A percentile compares a stretch with the other conserved stretches of the same genome.
phyloP scores from a whole-genome alignment of 1,284 basidiomycete species.

The Mycena citricolor region DNA sequence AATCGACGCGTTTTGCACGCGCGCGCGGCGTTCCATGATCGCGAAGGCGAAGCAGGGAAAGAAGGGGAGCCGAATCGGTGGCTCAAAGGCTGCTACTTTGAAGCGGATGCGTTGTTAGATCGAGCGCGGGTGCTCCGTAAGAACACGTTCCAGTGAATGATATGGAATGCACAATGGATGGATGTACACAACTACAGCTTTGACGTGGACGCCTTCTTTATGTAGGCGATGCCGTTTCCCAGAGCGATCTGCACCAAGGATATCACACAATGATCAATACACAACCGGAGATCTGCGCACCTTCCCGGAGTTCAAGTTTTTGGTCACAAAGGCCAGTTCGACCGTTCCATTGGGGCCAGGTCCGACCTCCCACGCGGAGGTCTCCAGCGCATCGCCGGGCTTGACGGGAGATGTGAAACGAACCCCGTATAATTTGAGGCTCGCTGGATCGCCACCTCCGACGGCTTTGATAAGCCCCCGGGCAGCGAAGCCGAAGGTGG shows the following conservation, averaged over 20 bases:
- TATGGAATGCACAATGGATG: not conserved
- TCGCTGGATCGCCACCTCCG: slow-evolving; percentile 55
- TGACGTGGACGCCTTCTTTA: slow-evolving; percentile 51
- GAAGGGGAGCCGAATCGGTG: slow-evolving; percentile 64
- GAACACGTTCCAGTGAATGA: slow-evolving; percentile 5
- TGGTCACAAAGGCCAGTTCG: slow-evolving; percentile 73
- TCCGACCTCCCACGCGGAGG: slow-evolving; percentile 75
- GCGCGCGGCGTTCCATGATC: slow-evolving; percentile 72
- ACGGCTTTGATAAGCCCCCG: slow-evolving; percentile 66
- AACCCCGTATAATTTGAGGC: slow-evolving; percentile 66
- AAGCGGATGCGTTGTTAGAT: slow-evolving; percentile 77
- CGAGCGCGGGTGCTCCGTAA: slow-evolving; percentile 42
- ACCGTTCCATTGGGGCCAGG: slow-evolving; percentile 62
- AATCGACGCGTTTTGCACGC: slow-evolving; percentile 93
- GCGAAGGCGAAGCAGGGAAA: slow-evolving; percentile 27
- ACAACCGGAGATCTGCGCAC: slow-evolving; percentile 31
- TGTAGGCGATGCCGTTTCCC: slow-evolving; percentile 59
- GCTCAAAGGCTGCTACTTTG: slow-evolving; percentile 87
- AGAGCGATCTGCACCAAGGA: slow-evolving; percentile 41
- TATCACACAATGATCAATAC: not conserved
- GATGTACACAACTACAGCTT: slow-evolving; percentile 43
- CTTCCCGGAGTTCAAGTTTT: slow-evolving; percentile 69
- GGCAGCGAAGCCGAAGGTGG: slow-evolving; percentile 75
- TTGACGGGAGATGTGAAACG: slow-evolving; percentile 80
- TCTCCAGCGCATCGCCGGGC: slow-evolving; percentile 79